Percentiles rank a stretch among this genome's conserved stretches.
Conservation (phyloP, 1,139 yeast genomes). For the Pichia kudriavzevii region DNA sequence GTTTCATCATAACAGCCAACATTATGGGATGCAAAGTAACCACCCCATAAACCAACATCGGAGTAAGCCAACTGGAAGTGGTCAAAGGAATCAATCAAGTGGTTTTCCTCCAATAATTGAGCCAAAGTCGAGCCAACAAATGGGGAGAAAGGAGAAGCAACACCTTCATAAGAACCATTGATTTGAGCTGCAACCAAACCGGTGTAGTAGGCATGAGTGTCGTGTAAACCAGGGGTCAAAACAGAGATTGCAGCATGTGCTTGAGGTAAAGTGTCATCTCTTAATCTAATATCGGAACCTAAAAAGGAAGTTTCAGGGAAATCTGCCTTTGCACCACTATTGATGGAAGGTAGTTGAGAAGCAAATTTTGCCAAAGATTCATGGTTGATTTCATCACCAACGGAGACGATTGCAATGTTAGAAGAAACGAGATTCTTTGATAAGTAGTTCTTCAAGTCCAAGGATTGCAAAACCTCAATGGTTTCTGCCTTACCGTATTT, state of each 20-base stretch:
- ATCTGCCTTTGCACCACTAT: slow-evolving; percentile 50
- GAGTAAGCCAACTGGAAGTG: slow-evolving; percentile 69
- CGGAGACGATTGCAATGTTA: slow-evolving; percentile 62
- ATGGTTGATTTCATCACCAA: slow-evolving; percentile 61
- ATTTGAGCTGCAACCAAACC: slow-evolving; percentile 70
- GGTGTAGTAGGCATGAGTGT: slow-evolving; percentile 57
- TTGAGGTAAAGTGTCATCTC: slow-evolving; percentile 79
- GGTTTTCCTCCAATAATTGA: slow-evolving; percentile 63
- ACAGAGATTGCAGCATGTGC: slow-evolving; percentile 73
- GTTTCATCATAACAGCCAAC: slow-evolving; percentile 59
- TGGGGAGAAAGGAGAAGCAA: slow-evolving; percentile 42
- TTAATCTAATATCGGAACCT: slow-evolving; percentile 79
- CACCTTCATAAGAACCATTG: slow-evolving; percentile 52
- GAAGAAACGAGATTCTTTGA: slow-evolving; percentile 50
- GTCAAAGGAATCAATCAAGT: slow-evolving; percentile 60
- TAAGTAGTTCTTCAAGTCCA: slow-evolving; percentile 53
- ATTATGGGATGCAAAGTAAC: slow-evolving; percentile 57
- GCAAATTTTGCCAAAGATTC: slow-evolving; percentile 60
- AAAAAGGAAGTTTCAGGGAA: slow-evolving; percentile 53
- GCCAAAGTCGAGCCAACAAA: slow-evolving; percentile 84
- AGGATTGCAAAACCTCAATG: slow-evolving; percentile 45
- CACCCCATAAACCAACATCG: slow-evolving; percentile 81
- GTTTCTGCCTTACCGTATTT: slow-evolving; percentile 64
- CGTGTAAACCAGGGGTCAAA: slow-evolving; percentile 51
- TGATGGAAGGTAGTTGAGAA: slow-evolving; percentile 40